A percentile compares a stretch with the other conserved stretches of the same genome.
Evolutionary conservation across 2,329 filamentous ascomycete genomes (phyloP).

Genomic region (Colletotrichum orchidophilum): DNA sequence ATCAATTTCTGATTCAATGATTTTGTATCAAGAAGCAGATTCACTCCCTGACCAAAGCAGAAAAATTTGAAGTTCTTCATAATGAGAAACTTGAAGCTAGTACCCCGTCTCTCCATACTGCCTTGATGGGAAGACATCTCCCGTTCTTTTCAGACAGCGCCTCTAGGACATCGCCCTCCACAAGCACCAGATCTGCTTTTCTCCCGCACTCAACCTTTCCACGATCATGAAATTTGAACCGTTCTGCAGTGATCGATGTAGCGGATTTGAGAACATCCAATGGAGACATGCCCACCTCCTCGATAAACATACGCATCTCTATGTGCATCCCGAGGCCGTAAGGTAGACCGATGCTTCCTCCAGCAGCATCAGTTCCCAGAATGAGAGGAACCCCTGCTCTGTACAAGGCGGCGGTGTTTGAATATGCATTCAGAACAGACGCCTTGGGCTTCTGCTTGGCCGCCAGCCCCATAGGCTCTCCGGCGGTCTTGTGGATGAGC

Average conservation of each 20-base stretch:
- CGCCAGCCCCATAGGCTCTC: neutral
- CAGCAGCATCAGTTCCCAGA: constrained; percentile 34
- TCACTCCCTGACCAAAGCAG: no score
- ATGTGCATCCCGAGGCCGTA: constrained; percentile 32
- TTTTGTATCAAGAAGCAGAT: no score
- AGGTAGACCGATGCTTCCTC: constrained; percentile 23
- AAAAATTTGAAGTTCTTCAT: no score
- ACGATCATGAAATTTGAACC: constrained; percentile 29
- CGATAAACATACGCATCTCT: constrained; percentile 33
- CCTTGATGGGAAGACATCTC: constrained; percentile 19
- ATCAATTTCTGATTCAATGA: no score
- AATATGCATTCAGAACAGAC: neutral
- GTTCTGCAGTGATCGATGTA: constrained; percentile 29
- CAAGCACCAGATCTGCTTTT: constrained; percentile 33
- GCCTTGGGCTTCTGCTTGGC: neutral
- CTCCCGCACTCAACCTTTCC: constrained; percentile 25
- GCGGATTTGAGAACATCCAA: constrained; percentile 32
- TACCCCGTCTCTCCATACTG: constrained; percentile 34
- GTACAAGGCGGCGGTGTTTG: neutral
- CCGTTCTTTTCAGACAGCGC: neutral
- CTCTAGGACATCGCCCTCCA: constrained; percentile 30
- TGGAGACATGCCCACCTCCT: constrained; percentile 31
- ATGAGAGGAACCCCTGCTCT: constrained; percentile 31
- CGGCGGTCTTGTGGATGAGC: neutral
- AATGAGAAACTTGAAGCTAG: neutral